Evolutionary conservation across 257 asterid genomes (phyloP).

Genomic region (Solanum corneliomulleri): DNA sequence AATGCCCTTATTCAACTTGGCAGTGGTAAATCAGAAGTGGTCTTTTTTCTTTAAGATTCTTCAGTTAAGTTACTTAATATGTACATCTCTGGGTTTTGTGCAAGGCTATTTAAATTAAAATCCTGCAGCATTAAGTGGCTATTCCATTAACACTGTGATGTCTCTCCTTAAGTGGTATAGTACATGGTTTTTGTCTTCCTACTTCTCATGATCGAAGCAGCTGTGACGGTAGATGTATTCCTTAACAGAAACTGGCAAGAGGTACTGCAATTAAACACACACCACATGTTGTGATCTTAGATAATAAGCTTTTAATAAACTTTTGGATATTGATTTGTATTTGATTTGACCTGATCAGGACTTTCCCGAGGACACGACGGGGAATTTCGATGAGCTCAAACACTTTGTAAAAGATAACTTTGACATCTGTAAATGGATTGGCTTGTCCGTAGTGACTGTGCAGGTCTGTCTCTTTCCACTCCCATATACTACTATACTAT

Average conservation of each 20-base stretch:
- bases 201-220: constrained; percentile 70
- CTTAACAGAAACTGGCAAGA: constrained; percentile 77
- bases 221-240: constrained; percentile 62
- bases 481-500: neutral
- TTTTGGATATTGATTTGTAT: neutral
- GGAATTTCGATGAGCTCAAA: constrained; percentile 58
- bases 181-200: constrained; percentile 53
- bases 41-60: neutral
- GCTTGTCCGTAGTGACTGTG: constrained; percentile 51
- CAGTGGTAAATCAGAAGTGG: neutral
- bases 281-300: neutral
- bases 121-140: neutral
- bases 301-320: neutral
- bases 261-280: constrained; percentile 28
- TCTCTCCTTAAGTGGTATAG: constrained; percentile 49
- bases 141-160: neutral
- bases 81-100: neutral
- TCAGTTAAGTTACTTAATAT: neutral
- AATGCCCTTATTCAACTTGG: neutral
- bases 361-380: constrained; percentile 76
- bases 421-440: constrained; percentile 78
- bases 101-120: neutral
- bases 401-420: constrained; percentile 56
- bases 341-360: constrained; percentile 5
- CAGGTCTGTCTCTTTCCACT: constrained; percentile 44